Evolutionary conservation across 352 stramenopile genomes (phyloP).

Genomic region (Peronosclerospora sorghi): DNA sequence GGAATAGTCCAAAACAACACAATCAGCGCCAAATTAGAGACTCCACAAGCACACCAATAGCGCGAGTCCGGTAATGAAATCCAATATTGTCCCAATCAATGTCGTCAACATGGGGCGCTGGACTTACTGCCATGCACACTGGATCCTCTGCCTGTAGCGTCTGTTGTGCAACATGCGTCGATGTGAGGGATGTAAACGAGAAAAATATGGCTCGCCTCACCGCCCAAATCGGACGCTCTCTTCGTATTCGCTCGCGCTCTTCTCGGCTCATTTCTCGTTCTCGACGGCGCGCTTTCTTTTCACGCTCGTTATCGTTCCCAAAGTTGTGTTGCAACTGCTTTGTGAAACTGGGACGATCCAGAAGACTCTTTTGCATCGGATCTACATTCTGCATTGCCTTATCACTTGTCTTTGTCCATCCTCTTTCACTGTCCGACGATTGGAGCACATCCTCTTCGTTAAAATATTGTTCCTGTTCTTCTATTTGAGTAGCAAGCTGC

Average conservation of each 20-base stretch:
- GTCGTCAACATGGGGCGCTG: conserved; percentile 49
- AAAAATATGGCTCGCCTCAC: conserved; percentile 66
- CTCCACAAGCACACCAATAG: conserved; percentile 41
- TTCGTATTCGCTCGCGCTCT: conserved; percentile 33
- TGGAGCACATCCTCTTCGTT: conserved; percentile 11
- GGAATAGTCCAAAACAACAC: conserved; percentile 81
- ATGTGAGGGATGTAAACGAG: conserved; percentile 66
- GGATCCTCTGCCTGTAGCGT: conserved; percentile 49
- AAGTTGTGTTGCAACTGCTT: conserved; percentile 13
- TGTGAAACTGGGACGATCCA: conserved; percentile 5
- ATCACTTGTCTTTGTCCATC: conserved; percentile 2
- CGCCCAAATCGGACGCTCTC: conserved; percentile 40
- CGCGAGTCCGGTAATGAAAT: conserved; percentile 34
- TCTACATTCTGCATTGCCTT: conserved; percentile 10
- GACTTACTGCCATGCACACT: conserved; percentile 34
- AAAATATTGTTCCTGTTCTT: conserved; percentile 18
- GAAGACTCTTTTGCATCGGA: conserved; percentile 8
- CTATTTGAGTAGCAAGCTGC: conserved; percentile 33
- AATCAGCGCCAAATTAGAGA: conserved; percentile 40
- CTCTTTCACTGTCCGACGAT: conserved; percentile 6
- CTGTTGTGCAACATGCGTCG: conserved; percentile 60
- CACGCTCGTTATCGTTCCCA: conserved; percentile 11
- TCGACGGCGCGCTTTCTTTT: conserved; percentile 21
- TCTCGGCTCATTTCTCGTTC: conserved; percentile 38
- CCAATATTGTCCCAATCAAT: conserved; percentile 76